These are phyloP conservation scores for Moesziomyces aphidis DNA, from an alignment of 1,284 basidiomycete genomes.

Conservation along the genomic window DNA sequence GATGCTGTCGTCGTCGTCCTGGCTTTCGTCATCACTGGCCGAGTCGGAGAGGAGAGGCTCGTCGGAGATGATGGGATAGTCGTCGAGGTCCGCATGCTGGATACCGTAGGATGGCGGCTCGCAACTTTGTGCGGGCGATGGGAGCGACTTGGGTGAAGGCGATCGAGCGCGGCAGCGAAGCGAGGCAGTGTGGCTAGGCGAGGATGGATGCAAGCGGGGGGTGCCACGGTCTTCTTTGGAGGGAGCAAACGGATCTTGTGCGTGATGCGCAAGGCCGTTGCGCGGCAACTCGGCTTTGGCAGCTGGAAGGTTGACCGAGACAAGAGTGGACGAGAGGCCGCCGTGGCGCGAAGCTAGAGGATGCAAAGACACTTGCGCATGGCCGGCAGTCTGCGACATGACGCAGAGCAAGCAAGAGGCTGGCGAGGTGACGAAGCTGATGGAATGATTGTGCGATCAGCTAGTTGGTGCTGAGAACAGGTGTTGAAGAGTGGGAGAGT, in stretches of 20 bases:
- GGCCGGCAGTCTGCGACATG: slow-evolving; percentile 35
- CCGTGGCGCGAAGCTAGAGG: slow-evolving; percentile 57
- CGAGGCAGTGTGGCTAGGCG: slow-evolving; percentile 11
- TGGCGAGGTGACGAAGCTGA: background rate
- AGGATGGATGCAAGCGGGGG: slow-evolving; percentile 24
- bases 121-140: slow-evolving; percentile 6
- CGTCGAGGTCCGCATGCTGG: slow-evolving; percentile 49
- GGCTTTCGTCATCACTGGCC: slow-evolving; percentile 8
- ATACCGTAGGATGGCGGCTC: slow-evolving; percentile 43
- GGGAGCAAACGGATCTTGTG: background rate
- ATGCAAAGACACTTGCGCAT: slow-evolving; percentile 57
- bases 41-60: slow-evolving; percentile 20
- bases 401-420: slow-evolving; percentile 5
- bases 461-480: background rate
- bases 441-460: no score
- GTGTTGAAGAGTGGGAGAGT: no score
- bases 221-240: slow-evolving; percentile 21
- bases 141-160: slow-evolving; percentile 32
- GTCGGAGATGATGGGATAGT: slow-evolving; percentile 51
- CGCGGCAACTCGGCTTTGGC: background rate
- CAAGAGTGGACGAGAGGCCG: slow-evolving; percentile 43
- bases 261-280: background rate
- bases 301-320: slow-evolving; percentile 39
- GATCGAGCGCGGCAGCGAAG: slow-evolving; percentile 10
- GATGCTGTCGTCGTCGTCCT: slow-evolving; percentile 15